phyloP scores from a whole-genome alignment of 2,329 filamentous ascomycete species.

The Apiospora pterosperma region DNA sequence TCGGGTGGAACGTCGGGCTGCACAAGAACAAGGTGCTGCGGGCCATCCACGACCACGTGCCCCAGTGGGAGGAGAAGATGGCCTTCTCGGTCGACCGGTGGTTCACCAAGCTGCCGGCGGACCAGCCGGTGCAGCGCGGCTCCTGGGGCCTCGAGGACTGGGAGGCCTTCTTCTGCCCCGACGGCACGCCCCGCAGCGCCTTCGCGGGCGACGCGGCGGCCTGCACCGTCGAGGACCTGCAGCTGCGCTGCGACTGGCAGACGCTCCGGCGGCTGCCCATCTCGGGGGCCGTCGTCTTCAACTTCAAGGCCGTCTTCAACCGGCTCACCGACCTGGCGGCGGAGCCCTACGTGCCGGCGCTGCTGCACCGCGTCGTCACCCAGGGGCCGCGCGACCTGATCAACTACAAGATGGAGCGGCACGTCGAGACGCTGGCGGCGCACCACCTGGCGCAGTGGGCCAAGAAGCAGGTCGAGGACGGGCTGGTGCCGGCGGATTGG shows the following conservation, averaged over 20 bases:
- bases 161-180: conserved; percentile 57
- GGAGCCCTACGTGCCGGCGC: conserved; percentile 66
- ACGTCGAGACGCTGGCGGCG: conserved; percentile 4
- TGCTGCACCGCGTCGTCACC: conserved; percentile 6
- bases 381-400: conserved; percentile 4
- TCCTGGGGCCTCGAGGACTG: conserved; percentile 77
- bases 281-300: conserved; percentile 74
- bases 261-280: conserved; percentile 76
- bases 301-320: conserved; percentile 85
- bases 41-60: conserved; percentile 70
- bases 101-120: conserved; percentile 73
- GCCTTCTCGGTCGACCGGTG: conserved; percentile 84
- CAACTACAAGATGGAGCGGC: conserved; percentile 11
- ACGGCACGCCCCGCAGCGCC: conserved; percentile 39
- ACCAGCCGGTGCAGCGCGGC: conserved; percentile 75
- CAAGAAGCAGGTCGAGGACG: conserved; percentile 8
- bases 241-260: conserved; percentile 84
- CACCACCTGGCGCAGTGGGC: conserved; percentile 7
- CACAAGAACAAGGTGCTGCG: conserved; percentile 63
- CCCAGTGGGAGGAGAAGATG: conserved; percentile 87
- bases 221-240: conserved; percentile 55
- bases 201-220: conserved; percentile 17
- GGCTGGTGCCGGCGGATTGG: conserved; percentile 7
- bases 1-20: conserved; percentile 71
- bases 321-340: conserved; percentile 65